A percentile compares a stretch with the other conserved stretches of the same genome.
phyloP scores from a whole-genome alignment of 2,329 filamentous ascomycete species.

The Periconia sp. region DNA sequence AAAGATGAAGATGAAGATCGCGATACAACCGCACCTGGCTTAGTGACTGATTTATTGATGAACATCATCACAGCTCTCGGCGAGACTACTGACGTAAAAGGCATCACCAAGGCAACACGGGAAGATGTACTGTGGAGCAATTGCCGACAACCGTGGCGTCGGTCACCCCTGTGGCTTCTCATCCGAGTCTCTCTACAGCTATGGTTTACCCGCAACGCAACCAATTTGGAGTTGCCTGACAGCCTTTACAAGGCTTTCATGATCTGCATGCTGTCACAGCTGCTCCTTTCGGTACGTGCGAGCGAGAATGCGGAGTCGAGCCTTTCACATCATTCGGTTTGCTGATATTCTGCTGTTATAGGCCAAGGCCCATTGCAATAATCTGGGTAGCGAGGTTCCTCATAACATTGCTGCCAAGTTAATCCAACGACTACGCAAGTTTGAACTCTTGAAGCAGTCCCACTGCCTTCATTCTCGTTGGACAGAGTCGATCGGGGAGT shows the following conservation, averaged over 20 bases:
- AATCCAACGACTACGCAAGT: conserved; percentile 21
- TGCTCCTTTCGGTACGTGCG: conserved; percentile 9
- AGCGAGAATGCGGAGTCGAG: too few relatives aligned
- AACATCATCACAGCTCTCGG: conserved; percentile 42
- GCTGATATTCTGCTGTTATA: too few relatives aligned
- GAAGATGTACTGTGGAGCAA: conserved; percentile 54
- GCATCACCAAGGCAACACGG: conserved; percentile 53
- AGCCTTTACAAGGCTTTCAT: conserved; percentile 47
- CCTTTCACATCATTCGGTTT: too few relatives aligned
- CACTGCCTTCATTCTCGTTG: conserved; percentile 5
- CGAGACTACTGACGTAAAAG: conserved; percentile 2
- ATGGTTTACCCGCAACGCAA: conserved; percentile 1
- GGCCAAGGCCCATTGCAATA: background rate
- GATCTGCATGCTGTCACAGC: conserved; percentile 53
- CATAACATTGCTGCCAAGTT: conserved; percentile 23
- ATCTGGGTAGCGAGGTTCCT: conserved; percentile 12
- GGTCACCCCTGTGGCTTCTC: conserved; percentile 57
- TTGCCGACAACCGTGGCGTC: conserved; percentile 46
- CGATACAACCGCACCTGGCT: conserved; percentile 50
- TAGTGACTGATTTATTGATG: conserved; percentile 55
- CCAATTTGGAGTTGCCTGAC: too few relatives aligned
- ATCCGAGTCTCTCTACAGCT: conserved; percentile 53
- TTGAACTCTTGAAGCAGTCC: conserved; percentile 13
- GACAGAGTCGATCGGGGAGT: background rate
- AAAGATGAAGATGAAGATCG: conserved; percentile 43